These are phyloP conservation scores for Thelonectria rubi DNA, from an alignment of 2,329 filamentous ascomycete species.

Conservation along the genomic window DNA sequence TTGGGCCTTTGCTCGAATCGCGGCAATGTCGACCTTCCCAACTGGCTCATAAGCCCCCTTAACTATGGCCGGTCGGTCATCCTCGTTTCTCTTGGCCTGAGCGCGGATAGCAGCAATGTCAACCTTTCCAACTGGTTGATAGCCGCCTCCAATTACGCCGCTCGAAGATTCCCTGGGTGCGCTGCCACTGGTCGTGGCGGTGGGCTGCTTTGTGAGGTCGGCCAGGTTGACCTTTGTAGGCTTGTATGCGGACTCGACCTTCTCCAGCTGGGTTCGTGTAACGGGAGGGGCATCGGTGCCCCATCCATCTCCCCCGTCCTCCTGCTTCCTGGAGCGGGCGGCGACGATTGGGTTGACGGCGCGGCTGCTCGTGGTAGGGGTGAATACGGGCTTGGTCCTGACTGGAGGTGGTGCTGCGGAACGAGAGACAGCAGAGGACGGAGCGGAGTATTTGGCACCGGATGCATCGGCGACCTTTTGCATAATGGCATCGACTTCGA, in stretches of 20 bases:
- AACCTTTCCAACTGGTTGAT: constrained; percentile 96
- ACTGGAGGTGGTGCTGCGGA: constrained; percentile 71
- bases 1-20: constrained; percentile 86
- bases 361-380: constrained; percentile 69
- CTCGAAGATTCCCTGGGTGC: constrained; percentile 53
- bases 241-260: constrained; percentile 91
- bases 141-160: constrained; percentile 83
- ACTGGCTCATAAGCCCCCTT: constrained; percentile 95
- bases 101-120: constrained; percentile 91
- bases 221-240: constrained; percentile 95
- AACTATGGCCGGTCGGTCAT: constrained; percentile 84
- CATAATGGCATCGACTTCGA: constrained; percentile 87
- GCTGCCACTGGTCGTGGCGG: constrained; percentile 68
- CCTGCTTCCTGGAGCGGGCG: constrained; percentile 68
- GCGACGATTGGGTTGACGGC: constrained; percentile 72
- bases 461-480: constrained; percentile 95
- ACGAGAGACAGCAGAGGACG: constrained; percentile 63
- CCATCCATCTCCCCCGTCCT: constrained; percentile 89
- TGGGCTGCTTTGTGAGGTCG: constrained; percentile 79
- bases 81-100: constrained; percentile 73
- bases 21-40: constrained; percentile 96
- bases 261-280: constrained; percentile 86
- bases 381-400: constrained; percentile 91
- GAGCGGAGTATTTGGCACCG: constrained; percentile 89
- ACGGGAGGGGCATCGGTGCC: constrained; percentile 92